phyloP scores from a whole-genome alignment of 2,329 filamentous ascomycete species.

The Aspergillus sp. region DNA sequence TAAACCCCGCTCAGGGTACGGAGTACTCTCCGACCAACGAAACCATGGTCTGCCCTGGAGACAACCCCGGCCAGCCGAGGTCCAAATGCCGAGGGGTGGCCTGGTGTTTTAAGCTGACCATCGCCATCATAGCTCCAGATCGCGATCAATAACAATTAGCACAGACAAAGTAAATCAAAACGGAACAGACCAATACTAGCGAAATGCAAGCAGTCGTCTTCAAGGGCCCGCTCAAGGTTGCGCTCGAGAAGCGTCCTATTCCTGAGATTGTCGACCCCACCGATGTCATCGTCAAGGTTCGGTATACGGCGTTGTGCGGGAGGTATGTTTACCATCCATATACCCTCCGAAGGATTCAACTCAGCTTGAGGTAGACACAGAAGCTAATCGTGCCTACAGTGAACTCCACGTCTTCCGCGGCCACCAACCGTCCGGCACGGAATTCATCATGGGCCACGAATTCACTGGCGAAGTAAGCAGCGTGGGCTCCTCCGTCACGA shows the following conservation, averaged over 20 bases:
- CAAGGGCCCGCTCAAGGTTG: constrained; percentile 74
- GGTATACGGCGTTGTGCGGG: constrained; percentile 81
- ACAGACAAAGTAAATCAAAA: neutral
- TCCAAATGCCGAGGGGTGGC: neutral
- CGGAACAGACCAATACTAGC: too few species aligned
- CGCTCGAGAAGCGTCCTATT: constrained; percentile 75
- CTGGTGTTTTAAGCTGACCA: neutral
- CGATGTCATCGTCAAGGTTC: constrained; percentile 81
- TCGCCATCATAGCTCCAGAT: neutral
- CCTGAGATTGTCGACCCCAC: constrained; percentile 70
- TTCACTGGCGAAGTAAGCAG: constrained; percentile 77
- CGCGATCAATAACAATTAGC: neutral
- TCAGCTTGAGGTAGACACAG: neutral
- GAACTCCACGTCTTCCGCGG: constrained; percentile 87
- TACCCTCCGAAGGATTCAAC: too few species aligned
- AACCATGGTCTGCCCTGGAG: neutral
- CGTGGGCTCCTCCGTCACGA: constrained; percentile 59
- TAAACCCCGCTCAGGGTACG: constrained; percentile 1
- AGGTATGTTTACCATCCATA: constrained; percentile 58
- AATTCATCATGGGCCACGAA: constrained; percentile 74
- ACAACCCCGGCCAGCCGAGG: constrained; percentile 4
- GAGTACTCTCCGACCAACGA: neutral
- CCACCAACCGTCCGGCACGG: constrained; percentile 69
- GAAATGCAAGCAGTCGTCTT: constrained; percentile 90
- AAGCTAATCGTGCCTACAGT: constrained; percentile 32